Conservation (phyloP, 345 rosid genomes). For the Syzygium grande region DNA sequence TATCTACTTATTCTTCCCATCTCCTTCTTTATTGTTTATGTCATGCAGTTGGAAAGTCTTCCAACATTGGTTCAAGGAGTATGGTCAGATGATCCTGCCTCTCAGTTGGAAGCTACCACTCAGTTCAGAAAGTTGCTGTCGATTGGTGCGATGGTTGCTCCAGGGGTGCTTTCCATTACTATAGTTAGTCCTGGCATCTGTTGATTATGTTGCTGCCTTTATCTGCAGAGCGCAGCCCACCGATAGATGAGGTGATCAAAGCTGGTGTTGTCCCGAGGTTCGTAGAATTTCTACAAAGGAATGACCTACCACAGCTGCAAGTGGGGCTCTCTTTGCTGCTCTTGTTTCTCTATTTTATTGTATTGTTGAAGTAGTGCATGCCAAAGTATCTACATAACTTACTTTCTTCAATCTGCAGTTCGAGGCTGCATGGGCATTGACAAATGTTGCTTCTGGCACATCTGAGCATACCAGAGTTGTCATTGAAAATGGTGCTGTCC, state of each 20-base stretch:
- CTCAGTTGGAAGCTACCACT: slow-evolving; percentile 69
- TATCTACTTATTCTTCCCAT: background rate
- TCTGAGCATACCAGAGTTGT: slow-evolving; percentile 80
- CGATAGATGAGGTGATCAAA: slow-evolving; percentile 81
- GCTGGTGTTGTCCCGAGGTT: slow-evolving; percentile 72
- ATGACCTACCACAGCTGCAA: slow-evolving; percentile 70
- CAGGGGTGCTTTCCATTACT: background rate
- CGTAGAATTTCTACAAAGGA: slow-evolving; percentile 75
- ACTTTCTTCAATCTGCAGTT: slow-evolving; percentile 33
- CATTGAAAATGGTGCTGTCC: slow-evolving; percentile 75
- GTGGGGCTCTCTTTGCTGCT: slow-evolving; percentile 13
- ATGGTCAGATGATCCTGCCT: slow-evolving; percentile 50
- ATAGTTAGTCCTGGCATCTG: background rate
- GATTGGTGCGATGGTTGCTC: slow-evolving; percentile 32
- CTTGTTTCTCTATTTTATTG: background rate
- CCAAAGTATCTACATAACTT: background rate
- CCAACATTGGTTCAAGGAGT: slow-evolving; percentile 75
- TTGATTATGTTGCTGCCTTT: background rate
- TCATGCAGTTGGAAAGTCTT: slow-evolving; percentile 60
- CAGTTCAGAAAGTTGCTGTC: slow-evolving; percentile 76
- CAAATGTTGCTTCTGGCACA: slow-evolving; percentile 87
- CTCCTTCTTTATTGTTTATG: slow-evolving; percentile 3
- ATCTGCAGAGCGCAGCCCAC: slow-evolving; percentile 68
- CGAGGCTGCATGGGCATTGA: slow-evolving; percentile 93
- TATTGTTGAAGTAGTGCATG: background rate